Percentiles rank a stretch among this genome's conserved stretches.
phyloP scores from a whole-genome alignment of 192 early-diverging fungal species.

The Coemansia sp. region DNA sequence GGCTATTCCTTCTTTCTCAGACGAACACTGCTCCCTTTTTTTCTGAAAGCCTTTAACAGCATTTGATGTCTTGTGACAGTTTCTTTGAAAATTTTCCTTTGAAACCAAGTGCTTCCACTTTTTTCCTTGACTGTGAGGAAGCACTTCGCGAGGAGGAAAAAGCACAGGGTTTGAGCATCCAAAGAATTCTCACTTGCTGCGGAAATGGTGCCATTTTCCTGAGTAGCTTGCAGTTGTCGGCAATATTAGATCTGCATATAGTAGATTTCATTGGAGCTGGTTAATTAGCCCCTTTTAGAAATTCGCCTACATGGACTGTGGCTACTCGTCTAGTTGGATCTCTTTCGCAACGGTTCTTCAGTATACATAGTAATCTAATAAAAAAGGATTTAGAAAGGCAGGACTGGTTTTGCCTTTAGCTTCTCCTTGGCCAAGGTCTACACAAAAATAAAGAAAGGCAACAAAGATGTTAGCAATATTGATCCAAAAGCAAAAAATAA shows the following conservation, averaged over 20 bases:
- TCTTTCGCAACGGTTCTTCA: neutral
- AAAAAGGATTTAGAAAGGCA: slow-evolving; percentile 45
- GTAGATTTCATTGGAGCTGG: no score
- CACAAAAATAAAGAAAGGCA: neutral
- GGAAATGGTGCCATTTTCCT: no score
- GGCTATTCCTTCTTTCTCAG: no score
- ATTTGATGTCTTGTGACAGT: neutral
- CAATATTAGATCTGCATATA: no score
- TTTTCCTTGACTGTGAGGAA: neutral
- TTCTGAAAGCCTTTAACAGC: neutral
- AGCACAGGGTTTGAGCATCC: no score
- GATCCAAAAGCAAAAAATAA: neutral
- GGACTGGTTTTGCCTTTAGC: slow-evolving; percentile 40
- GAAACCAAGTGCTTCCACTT: neutral
- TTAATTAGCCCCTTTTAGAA: no score
- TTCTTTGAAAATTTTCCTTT: neutral
- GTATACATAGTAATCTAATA: neutral
- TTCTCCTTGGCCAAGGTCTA: slow-evolving; percentile 50
- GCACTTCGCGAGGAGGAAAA: neutral
- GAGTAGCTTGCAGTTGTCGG: no score
- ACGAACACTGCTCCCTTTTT: neutral
- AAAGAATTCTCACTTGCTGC: no score
- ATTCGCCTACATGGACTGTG: no score
- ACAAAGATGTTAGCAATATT: slow-evolving; percentile 3
- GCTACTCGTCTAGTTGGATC: no score